A percentile compares a stretch with the other conserved stretches of the same genome.
These are phyloP conservation scores for Arctium lappa DNA, from an alignment of 129 eudicot species.

Conservation along the genomic window DNA sequence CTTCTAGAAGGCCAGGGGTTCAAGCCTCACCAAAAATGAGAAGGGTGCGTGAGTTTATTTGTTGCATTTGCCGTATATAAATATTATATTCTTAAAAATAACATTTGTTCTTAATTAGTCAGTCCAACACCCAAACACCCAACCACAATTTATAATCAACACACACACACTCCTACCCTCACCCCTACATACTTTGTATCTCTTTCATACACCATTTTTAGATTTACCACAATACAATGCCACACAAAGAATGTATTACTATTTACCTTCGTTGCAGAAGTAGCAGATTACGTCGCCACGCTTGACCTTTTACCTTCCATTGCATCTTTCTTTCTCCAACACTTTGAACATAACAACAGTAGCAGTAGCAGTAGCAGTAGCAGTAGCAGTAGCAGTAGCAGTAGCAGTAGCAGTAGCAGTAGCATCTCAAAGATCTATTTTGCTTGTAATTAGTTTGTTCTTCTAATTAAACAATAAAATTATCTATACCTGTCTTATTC, in stretches of 20 bases:
- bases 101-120: slow-evolving; percentile 55
- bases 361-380: no score
- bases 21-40: no score
- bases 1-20: no score
- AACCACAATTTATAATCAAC: slow-evolving; percentile 40
- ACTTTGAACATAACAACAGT: slow-evolving; percentile 72
- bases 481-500: no score
- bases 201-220: slow-evolving; percentile 37
- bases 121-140: slow-evolving; percentile 43
- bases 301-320: slow-evolving; percentile 88
- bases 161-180: slow-evolving; percentile 19
- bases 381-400: no score
- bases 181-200: slow-evolving; percentile 36
- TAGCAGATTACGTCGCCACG: slow-evolving; percentile 29
- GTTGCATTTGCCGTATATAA: no score
- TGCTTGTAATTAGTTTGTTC: no score
- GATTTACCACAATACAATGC: slow-evolving; percentile 43
- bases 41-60: no score
- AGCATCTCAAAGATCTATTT: no score
- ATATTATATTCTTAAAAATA: slow-evolving; percentile 5
- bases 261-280: slow-evolving; percentile 32
- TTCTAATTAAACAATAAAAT: no score
- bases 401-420: no score
- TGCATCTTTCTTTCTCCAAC: slow-evolving; percentile 95
- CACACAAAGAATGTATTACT: slow-evolving; percentile 49